Percentiles rank a stretch among this genome's conserved stretches.
Conservation (phyloP, 169 alveolate species). For the Condylostoma magnum region DNA sequence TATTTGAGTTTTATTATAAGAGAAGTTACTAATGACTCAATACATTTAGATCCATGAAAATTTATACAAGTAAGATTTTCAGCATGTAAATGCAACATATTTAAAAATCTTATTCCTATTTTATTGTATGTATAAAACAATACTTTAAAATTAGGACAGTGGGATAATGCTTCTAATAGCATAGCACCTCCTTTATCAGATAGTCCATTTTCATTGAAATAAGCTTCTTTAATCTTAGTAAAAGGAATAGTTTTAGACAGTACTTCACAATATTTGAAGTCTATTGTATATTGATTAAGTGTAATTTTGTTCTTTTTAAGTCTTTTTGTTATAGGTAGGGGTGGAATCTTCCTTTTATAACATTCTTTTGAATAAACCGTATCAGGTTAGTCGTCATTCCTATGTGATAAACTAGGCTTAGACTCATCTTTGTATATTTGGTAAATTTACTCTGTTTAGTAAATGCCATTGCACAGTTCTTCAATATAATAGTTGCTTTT, state of each 20-base stretch:
- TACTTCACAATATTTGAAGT: not conserved
- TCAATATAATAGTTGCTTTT: too few relatives aligned
- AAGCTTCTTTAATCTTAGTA: not conserved
- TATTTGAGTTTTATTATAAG: not conserved
- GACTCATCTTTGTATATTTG: too few relatives aligned
- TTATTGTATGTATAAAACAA: conserved; percentile 9
- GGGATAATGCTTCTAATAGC: not conserved
- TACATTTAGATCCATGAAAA: conserved; percentile 9
- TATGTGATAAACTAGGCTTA: too few relatives aligned
- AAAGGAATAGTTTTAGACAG: not conserved
- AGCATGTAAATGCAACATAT: not conserved
- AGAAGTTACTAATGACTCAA: not conserved
- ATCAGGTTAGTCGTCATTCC: too few relatives aligned
- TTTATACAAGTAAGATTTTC: not conserved
- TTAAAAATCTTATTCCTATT: conserved; percentile 1
- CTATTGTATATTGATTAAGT: conserved; percentile 11
- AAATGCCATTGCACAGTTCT: too few relatives aligned
- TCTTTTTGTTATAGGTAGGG: not conserved
- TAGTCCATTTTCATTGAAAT: conserved; percentile 10
- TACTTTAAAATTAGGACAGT: not conserved
- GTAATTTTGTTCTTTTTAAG: not conserved
- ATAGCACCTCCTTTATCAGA: conserved; percentile 13
- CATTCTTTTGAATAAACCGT: too few relatives aligned
- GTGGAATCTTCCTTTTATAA: too few relatives aligned
- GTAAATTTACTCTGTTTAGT: too few relatives aligned